These are phyloP conservation scores for Suhomyces sp. DNA, from an alignment of 805 yeast genomes.

Conservation along the genomic window DNA sequence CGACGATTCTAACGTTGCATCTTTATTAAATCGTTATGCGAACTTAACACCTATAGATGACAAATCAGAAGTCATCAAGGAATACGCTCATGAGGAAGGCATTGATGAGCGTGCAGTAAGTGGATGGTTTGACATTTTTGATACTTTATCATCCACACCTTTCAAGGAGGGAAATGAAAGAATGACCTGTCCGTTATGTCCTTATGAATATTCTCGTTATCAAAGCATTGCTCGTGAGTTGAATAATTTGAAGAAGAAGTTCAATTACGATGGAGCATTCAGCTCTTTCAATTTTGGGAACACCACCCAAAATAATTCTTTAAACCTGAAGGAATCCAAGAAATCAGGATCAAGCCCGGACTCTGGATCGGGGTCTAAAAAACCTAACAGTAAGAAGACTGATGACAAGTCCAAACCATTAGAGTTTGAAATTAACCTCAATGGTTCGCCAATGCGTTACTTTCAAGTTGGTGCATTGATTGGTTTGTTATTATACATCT, in stretches of 20 bases:
- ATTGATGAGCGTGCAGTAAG: slow-evolving; percentile 15
- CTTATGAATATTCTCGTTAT: slow-evolving; percentile 24
- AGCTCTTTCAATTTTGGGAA: slow-evolving; percentile 4
- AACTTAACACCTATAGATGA: slow-evolving; percentile 16
- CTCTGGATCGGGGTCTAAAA: slow-evolving; percentile 2
- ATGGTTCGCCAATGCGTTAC: slow-evolving; percentile 21
- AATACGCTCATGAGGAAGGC: slow-evolving; percentile 14
- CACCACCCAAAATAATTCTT: slow-evolving; percentile 6
- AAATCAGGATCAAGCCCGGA: slow-evolving; percentile 3
- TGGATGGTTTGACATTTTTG: slow-evolving; percentile 34
- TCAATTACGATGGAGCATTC: slow-evolving; percentile 7
- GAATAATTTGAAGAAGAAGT: slow-evolving; percentile 8
- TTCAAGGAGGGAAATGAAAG: slow-evolving; percentile 19
- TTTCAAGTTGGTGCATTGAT: slow-evolving; percentile 34
- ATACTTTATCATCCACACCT: slow-evolving; percentile 25
- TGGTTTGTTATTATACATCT: slow-evolving; percentile 25
- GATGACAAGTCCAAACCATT: slow-evolving; percentile 13
- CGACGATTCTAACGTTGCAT: slow-evolving; percentile 23
- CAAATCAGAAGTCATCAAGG: slow-evolving; percentile 5
- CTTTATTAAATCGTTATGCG: slow-evolving; percentile 18
- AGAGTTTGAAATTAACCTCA: slow-evolving; percentile 26
- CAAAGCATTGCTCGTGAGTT: slow-evolving; percentile 13
- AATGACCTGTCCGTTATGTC: slow-evolving; percentile 28
- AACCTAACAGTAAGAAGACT: slow-evolving; percentile 10
- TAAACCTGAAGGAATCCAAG: not conserved